A percentile compares a stretch with the other conserved stretches of the same genome.
These are phyloP conservation scores for Trypanosoma platydactyli DNA, from an alignment of 208 protist genomes.

Conservation along the genomic window DNA sequence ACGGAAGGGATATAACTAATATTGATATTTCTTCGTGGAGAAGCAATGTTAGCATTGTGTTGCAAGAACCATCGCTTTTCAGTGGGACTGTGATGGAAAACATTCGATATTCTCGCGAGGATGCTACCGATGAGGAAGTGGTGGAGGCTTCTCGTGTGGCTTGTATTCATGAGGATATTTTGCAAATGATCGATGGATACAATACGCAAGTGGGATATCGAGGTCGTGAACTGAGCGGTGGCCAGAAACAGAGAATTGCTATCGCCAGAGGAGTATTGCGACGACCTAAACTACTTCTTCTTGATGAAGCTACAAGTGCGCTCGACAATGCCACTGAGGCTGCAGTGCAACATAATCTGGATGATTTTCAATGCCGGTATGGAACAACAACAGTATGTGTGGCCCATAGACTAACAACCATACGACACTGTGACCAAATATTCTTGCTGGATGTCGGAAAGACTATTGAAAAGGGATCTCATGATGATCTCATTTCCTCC, in stretches of 20 bases:
- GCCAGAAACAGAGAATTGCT: constrained; percentile 76
- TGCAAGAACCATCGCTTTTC: constrained; percentile 39
- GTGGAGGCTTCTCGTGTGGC: constrained; percentile 27
- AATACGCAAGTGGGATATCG: constrained; percentile 80
- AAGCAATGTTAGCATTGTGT: constrained; percentile 31
- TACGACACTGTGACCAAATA: constrained; percentile 69
- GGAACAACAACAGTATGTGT: constrained; percentile 62
- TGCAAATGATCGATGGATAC: constrained; percentile 59
- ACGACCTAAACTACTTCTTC: constrained; percentile 52
- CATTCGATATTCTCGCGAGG: constrained; percentile 30
- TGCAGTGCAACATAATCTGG: constrained; percentile 30
- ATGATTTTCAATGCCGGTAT: constrained; percentile 18
- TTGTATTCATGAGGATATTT: constrained; percentile 33
- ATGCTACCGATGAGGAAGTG: constrained; percentile 38
- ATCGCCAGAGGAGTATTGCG: constrained; percentile 74
- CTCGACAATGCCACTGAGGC: constrained; percentile 52
- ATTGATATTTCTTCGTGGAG: constrained; percentile 47
- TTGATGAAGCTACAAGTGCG: constrained; percentile 63
- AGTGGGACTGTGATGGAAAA: constrained; percentile 41
- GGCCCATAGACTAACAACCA: constrained; percentile 70
- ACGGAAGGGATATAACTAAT: constrained; percentile 43
- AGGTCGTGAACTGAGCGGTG: constrained; percentile 68
- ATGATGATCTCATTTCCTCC: constrained; percentile 40
- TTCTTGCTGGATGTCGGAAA: constrained; percentile 51
- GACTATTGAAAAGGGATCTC: constrained; percentile 39